Conservation (phyloP, 345 rosid species). For the Gossypium sturtianum region DNA sequence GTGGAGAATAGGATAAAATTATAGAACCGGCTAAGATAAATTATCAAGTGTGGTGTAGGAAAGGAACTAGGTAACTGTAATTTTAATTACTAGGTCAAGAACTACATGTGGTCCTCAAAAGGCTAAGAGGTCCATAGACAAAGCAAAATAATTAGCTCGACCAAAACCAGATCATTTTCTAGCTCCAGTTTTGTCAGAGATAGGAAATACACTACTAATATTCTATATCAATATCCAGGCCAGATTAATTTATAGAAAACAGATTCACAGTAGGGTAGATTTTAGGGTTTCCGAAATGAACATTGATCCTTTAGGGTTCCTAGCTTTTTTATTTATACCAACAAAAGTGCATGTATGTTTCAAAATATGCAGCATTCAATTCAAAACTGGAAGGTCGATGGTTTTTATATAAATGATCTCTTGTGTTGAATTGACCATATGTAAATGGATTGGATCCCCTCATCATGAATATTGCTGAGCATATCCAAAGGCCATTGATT, state of each 20-base stretch:
- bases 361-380: conserved; percentile 31
- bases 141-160: conserved; percentile 11
- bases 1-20: background rate
- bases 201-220: conserved; percentile 17
- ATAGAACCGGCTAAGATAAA: background rate
- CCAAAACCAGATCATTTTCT: conserved; percentile 17
- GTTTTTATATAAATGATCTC: conserved; percentile 9
- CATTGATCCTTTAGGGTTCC: conserved; percentile 34
- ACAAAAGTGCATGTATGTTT: conserved; percentile 34
- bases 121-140: conserved; percentile 24
- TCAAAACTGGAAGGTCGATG: conserved; percentile 28
- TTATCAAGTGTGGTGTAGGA: background rate
- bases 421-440: background rate
- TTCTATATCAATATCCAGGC: conserved; percentile 23
- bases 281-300: conserved; percentile 31
- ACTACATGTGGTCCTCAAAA: conserved; percentile 18
- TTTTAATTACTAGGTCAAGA: conserved; percentile 22
- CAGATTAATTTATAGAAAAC: conserved; percentile 23
- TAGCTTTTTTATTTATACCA: conserved; percentile 37
- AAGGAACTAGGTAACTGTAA: background rate
- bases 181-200: conserved; percentile 11
- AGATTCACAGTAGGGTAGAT: conserved; percentile 11
- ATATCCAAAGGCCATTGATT: conserved; percentile 52
- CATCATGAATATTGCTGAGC: conserved; percentile 35
- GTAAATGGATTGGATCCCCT: background rate